Base-by-base conservation (phyloP, 305 asterid genomes). In the Rubia tinctorum region DNA sequence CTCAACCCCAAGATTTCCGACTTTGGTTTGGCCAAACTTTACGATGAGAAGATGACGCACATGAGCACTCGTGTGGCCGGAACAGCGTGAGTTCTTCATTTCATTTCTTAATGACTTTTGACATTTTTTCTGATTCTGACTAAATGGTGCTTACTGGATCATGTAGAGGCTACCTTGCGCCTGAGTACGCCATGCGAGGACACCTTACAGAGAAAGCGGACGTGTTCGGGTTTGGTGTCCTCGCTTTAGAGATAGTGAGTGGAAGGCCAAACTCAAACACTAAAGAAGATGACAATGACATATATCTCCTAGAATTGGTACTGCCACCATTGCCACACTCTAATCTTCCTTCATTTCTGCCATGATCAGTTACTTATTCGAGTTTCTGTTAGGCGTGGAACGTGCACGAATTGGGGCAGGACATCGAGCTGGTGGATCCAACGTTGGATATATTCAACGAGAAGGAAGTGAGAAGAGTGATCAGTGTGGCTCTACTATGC, bases 131-230 rank as follows among this genome's bases (percentile, higher is more conserved):
- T 40, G 39, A 22, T n/a, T 20, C 51, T 49, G 44, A 13, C 66
- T 37, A 30, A 17, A 71, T 82, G 18, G 11, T 58, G 8, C 20
- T 20, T 10, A n/a, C 63, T 58, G 23, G 25, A 55, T 58, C 39
- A 8, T 80, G 66, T 71, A 88, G 97, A 71, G 96, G 97, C 56
- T 92, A 92, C 83, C 90, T 91, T 71, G 97, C 97, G 23, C 97
- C 97, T n/a, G 96, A 91, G 73, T 91, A 91, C 77, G 98, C 97
- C 44, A 81, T 90, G 91, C 88, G 91, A n/a, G 98, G 97, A 55
- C 92, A 86, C 73, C 86, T 93, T 39, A 89, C 96, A 1, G 97
- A 91, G 80, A 93, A 93, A 79, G 96, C 84, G 14, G 98, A 89
- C 75, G 86, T 88, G 68, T 93, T 91, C 71, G 80, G 92, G 59